Base-by-base conservation (phyloP, 2,329 filamentous ascomycete species). In the Didymella pomorum region DNA sequence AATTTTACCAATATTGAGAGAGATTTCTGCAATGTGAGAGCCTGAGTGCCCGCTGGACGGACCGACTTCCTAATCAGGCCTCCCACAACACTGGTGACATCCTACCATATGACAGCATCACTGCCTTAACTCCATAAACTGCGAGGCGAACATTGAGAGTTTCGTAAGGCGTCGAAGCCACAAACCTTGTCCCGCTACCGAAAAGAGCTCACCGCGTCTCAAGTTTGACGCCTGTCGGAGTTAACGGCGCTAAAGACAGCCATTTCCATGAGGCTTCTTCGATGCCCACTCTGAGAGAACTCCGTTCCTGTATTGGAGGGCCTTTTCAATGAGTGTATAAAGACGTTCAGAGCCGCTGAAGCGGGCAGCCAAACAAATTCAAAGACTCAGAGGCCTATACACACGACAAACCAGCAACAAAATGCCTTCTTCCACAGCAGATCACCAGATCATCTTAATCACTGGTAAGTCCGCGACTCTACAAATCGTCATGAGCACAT, bases 361-460 rank as follows among this genome's bases (percentile, higher is more conserved):
- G 4, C 1, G 14, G 31, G 14, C 21, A 46, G 6, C 16, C 12
- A n/a, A 12, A 31, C 12, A 31, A 1, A 3, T 26, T 14, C 14
- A n/a, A 29, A 6, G 23, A 11, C 26, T 6, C 8, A 11, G 7
- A 18, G 11, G 33, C 9, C 35, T 25, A 4, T 11, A 5, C 18
- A n/a, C 12, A 31, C 11, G 16, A 26, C n/a, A 5, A 1, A 1
- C 23, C 6, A n/a, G 31, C 3, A 11, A 14, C 46, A 51, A 9
- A 7, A 58, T 58, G 56, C 37, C 31, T 50, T 41, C 60, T 29
- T 23, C 55, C 2, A 33, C 56, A 4, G 29, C 64, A 10, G 57
- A 66, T 12, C 70, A 70, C 29, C 67, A 68, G 39, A 62, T 73
- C 28, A 68, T 74, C 44, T 63, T 76, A 14, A 56, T 76, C 43